Evolutionary conservation across 2,329 filamentous ascomycete species (phyloP).

Genomic region (Colletotrichum caudatum): DNA sequence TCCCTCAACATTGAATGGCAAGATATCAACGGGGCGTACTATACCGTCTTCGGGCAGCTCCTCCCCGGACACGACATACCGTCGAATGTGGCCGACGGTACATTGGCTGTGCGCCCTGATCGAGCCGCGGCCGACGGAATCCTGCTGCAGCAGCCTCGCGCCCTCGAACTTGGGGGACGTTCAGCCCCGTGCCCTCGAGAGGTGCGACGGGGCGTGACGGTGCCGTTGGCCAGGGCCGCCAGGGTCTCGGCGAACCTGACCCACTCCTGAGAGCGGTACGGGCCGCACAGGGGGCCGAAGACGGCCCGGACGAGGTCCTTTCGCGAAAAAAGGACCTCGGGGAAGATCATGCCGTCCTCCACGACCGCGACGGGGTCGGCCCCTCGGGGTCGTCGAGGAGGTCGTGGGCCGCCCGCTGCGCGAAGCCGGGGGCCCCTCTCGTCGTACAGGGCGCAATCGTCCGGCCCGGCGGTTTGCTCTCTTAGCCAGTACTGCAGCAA

Average conservation of each 20-base stretch:
- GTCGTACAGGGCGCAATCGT: constrained; percentile 4
- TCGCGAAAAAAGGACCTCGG: constrained; percentile 9
- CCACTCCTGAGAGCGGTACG: constrained; percentile 1
- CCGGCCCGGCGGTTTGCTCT: constrained; percentile 3
- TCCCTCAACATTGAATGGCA: background rate
- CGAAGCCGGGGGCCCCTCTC: background rate
- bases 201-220: constrained; percentile 2
- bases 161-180: constrained; percentile 2
- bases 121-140: constrained; percentile 11
- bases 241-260: constrained; percentile 7
- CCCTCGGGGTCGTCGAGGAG: background rate
- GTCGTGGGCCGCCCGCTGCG: background rate
- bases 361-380: background rate
- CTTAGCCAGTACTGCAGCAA: constrained; percentile 23
- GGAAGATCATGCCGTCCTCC: background rate
- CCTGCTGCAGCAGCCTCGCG: constrained; percentile 11
- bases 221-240: background rate
- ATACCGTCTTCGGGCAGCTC: constrained; percentile 1
- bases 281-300: constrained; percentile 2
- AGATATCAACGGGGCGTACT: background rate
- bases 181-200: background rate
- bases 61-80: constrained; percentile 15
- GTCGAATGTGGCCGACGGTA: background rate
- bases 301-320: background rate
- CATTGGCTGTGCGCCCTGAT: constrained; percentile 3